Conservation (phyloP, 2,329 filamentous ascomycete species). For the Colletotrichum euphorbiae region DNA sequence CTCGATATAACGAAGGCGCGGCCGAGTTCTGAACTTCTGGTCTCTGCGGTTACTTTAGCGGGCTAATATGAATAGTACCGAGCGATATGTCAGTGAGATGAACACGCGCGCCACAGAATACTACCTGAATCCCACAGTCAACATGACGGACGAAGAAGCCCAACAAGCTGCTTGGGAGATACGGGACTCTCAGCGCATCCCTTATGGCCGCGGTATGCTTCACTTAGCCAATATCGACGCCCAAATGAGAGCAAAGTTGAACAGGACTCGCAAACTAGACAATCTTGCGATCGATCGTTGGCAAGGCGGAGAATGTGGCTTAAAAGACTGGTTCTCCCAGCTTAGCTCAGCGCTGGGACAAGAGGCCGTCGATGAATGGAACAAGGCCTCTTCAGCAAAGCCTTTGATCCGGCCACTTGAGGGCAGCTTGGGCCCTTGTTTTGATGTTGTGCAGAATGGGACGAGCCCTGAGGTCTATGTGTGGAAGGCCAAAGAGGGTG, state of each 20-base stretch:
- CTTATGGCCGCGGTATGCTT: constrained; percentile 7
- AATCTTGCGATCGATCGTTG: constrained; percentile 1
- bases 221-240: constrained; percentile 11
- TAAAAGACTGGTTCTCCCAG: constrained; percentile 8
- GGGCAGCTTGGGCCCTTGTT: constrained; percentile 27
- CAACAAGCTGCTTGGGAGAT: constrained; percentile 3
- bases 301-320: neutral
- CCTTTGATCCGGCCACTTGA: neutral
- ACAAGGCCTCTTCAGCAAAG: neutral
- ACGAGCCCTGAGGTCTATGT: constrained; percentile 3
- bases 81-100: constrained; percentile 9
- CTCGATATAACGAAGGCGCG: constrained; percentile 23
- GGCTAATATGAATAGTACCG: neutral
- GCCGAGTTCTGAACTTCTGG: constrained; percentile 34
- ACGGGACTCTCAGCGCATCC: constrained; percentile 12
- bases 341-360: neutral
- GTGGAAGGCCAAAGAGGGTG: constrained; percentile 7
- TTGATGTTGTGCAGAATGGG: constrained; percentile 6
- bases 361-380: constrained; percentile 19
- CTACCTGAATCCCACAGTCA: constrained; percentile 13
- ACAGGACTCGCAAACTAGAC: constrained; percentile 4
- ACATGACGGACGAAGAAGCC: constrained; percentile 9
- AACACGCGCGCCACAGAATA: neutral
- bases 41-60: constrained; percentile 24
- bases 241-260: constrained; percentile 5